Conservation (phyloP, 208 protist genomes). For the Leishmania braziliensis region DNA sequence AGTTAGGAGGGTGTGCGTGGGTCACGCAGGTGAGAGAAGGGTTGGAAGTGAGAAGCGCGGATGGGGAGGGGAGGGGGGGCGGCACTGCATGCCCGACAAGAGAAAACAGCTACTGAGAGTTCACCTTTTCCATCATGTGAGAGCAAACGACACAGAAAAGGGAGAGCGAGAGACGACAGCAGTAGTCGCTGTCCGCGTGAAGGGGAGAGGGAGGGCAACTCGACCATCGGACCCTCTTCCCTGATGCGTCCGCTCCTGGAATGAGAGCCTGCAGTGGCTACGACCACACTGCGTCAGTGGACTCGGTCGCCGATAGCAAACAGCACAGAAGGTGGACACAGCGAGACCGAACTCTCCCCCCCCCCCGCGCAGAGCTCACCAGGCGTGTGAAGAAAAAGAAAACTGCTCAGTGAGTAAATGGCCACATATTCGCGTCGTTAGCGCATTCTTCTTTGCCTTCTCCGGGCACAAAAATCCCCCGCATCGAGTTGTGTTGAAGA, state of each 20-base stretch:
- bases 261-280: background rate
- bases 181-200: background rate
- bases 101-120: conserved; percentile 3
- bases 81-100: conserved; percentile 12
- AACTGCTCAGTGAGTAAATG: background rate
- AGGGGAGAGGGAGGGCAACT: background rate
- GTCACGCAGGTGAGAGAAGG: background rate
- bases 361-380: background rate
- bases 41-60: background rate
- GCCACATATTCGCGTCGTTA: background rate
- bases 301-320: background rate
- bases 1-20: background rate
- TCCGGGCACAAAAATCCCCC: no score
- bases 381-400: background rate
- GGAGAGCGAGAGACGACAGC: background rate
- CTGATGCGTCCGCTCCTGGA: background rate
- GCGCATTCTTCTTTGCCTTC: no score
- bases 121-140: background rate
- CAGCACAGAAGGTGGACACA: background rate
- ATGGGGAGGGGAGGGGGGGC: background rate
- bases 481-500: background rate
- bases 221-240: background rate
- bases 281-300: background rate
- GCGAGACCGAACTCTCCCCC: background rate
- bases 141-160: background rate